Conservation (phyloP, 2,329 filamentous ascomycete species). For the Cladophialophora chaetospira region DNA sequence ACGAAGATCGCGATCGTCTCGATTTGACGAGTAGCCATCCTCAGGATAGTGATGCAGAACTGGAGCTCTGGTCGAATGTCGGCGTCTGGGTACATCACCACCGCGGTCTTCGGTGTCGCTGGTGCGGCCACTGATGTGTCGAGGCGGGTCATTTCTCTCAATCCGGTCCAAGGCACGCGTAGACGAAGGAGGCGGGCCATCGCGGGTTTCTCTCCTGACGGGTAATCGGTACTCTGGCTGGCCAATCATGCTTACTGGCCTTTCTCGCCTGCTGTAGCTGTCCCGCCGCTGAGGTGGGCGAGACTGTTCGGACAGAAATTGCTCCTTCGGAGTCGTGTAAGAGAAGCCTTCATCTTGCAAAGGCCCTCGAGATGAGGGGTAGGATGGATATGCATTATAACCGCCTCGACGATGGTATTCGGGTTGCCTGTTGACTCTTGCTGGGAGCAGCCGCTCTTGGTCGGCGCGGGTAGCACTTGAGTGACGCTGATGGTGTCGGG, state of each 20-base stretch:
- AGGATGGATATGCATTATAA: slow-evolving; percentile 23
- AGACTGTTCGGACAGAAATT: slow-evolving; percentile 47
- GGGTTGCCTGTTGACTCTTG: slow-evolving; percentile 17
- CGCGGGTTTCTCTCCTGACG: slow-evolving; percentile 24
- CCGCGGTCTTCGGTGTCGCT: slow-evolving; percentile 30
- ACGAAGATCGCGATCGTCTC: slow-evolving; percentile 25
- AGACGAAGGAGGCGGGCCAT: slow-evolving; percentile 27
- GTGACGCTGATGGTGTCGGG: slow-evolving; percentile 30
- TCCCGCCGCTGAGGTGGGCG: slow-evolving; percentile 35
- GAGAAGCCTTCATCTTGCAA: slow-evolving; percentile 40
- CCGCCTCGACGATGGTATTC: slow-evolving; percentile 31
- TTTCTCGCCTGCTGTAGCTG: slow-evolving; percentile 36
- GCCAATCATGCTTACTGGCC: slow-evolving; percentile 31
- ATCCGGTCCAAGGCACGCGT: slow-evolving; percentile 31
- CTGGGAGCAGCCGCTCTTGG: slow-evolving; percentile 22
- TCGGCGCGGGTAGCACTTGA: slow-evolving; percentile 32
- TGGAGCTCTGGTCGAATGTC: slow-evolving; percentile 25
- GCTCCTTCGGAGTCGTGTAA: slow-evolving; percentile 50
- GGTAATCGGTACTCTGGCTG: slow-evolving; percentile 27
- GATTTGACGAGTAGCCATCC: slow-evolving; percentile 27
- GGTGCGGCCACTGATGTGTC: slow-evolving; percentile 8
- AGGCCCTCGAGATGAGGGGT: slow-evolving; percentile 8
- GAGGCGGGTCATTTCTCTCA: slow-evolving; percentile 22
- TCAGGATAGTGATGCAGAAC: slow-evolving; percentile 33
- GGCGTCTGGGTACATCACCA: slow-evolving; percentile 18